Conservation (phyloP, 768 basidiomycete genomes). For the Pilatotrama ljubarskyi region DNA sequence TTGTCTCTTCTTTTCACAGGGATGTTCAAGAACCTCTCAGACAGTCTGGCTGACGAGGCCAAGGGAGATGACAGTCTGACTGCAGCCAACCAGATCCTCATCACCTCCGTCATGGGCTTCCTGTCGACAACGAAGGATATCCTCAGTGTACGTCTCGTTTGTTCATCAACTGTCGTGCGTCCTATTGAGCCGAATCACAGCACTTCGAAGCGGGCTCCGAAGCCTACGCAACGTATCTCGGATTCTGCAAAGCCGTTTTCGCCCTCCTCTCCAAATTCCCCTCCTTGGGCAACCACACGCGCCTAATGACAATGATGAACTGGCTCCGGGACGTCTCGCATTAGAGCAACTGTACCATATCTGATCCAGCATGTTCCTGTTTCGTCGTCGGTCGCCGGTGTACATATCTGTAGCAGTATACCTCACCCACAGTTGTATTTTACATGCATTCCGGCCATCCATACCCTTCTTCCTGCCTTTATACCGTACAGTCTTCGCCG, state of each 20-base stretch:
- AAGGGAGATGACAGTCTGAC: conserved; percentile 28
- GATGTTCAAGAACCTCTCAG: conserved; percentile 46
- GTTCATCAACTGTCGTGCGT: too few relatives aligned
- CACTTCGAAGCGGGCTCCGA: neutral
- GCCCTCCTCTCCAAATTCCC: conserved; percentile 12
- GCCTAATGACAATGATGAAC: conserved; percentile 4
- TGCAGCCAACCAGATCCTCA: conserved; percentile 39
- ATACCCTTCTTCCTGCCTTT: neutral
- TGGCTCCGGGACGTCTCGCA: conserved; percentile 12
- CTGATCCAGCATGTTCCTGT: neutral
- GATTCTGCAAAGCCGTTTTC: conserved; percentile 13
- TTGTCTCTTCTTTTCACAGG: conserved; percentile 33
- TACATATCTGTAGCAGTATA: neutral
- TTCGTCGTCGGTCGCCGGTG: neutral
- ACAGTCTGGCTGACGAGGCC: conserved; percentile 33
- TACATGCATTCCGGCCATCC: neutral
- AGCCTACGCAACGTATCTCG: conserved; percentile 1
- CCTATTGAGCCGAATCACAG: neutral
- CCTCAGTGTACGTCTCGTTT: conserved; percentile 39
- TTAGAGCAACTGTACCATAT: neutral
- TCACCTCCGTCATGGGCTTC: conserved; percentile 45
- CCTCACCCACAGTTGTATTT: neutral
- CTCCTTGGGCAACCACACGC: conserved; percentile 7
- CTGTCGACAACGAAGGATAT: conserved; percentile 54
- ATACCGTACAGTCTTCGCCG: too few relatives aligned